Evolutionary conservation across 805 yeast species (phyloP).

Genomic region (Metschnikowia orientalis): DNA sequence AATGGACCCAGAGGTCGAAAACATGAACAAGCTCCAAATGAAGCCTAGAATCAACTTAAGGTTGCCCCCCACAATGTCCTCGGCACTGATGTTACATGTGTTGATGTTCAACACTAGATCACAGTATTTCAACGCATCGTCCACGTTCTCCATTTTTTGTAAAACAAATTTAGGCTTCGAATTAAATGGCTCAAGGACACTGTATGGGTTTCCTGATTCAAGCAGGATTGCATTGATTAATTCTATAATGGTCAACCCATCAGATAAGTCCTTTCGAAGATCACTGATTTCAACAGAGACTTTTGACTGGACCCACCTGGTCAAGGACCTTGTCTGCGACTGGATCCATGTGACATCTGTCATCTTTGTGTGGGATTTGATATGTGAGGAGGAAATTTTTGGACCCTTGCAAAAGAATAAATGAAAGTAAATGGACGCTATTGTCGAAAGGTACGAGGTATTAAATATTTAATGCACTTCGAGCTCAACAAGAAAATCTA

Average conservation of each 20-base stretch:
- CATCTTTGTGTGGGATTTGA: no score
- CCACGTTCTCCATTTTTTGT: conserved; percentile 46
- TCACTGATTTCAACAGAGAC: conserved; percentile 21
- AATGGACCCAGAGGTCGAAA: conserved; percentile 30
- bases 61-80: conserved; percentile 47
- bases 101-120: conserved; percentile 37
- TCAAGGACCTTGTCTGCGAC: conserved; percentile 45
- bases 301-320: conserved; percentile 47
- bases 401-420: no score
- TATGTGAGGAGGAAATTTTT: no score
- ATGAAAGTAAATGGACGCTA: no score
- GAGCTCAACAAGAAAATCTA: no score
- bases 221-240: conserved; percentile 30
- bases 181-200: conserved; percentile 30
- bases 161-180: conserved; percentile 37
- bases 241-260: conserved; percentile 38
- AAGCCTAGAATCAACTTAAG: conserved; percentile 44
- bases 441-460: no score
- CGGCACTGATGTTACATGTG: conserved; percentile 44
- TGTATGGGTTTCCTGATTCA: conserved; percentile 18
- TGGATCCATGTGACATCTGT: conserved; percentile 33
- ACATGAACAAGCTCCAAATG: conserved; percentile 46
- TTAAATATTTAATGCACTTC: no score
- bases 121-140: conserved; percentile 39
- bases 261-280: conserved; percentile 32